Percentiles rank a stretch among this genome's conserved stretches.
Evolutionary conservation across 2,329 filamentous ascomycete species (phyloP).

Genomic region (Thyridium curvatum): DNA sequence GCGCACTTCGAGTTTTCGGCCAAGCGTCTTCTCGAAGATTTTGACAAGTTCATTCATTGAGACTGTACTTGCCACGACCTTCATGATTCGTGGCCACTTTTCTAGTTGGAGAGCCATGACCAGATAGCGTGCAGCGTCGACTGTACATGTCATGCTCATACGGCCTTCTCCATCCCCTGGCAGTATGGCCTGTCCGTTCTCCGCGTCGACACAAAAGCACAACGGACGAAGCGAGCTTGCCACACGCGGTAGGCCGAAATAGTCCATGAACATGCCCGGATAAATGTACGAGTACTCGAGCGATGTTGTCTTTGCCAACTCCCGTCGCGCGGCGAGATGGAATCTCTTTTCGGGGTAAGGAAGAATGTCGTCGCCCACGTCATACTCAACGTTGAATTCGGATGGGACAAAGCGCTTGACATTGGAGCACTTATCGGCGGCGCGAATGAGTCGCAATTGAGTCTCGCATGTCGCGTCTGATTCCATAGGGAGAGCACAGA

Average conservation of each 20-base stretch:
- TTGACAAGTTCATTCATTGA: conserved; percentile 20
- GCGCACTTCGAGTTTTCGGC: conserved; percentile 14
- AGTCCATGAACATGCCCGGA: conserved; percentile 29
- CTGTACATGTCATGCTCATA: conserved; percentile 24
- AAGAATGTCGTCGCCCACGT: conserved; percentile 21
- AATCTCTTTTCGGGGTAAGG: conserved; percentile 25
- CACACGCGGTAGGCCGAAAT: conserved; percentile 22
- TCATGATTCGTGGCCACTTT: conserved; percentile 20
- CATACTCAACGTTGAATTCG: conserved; percentile 30
- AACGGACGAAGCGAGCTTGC: conserved; percentile 17
- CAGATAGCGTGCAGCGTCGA: conserved; percentile 20
- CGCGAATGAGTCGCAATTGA: conserved; percentile 24
- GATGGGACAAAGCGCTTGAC: conserved; percentile 29
- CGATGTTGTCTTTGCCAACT: conserved; percentile 19
- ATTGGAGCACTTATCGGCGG: conserved; percentile 17
- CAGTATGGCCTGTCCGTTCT: conserved; percentile 15
- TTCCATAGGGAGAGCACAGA: conserved; percentile 24
- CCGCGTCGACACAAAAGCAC: conserved; percentile 21
- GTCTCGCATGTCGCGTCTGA: conserved; percentile 19
- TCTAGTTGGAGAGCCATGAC: conserved; percentile 21
- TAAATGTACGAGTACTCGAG: conserved; percentile 26
- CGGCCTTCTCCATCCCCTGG: conserved; percentile 21
- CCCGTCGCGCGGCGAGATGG: conserved; percentile 17
- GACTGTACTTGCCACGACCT: conserved; percentile 18
- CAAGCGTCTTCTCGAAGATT: conserved; percentile 23